Evolutionary conservation across 1,284 basidiomycete genomes (phyloP).

Genomic region (Ceratobasidium sp.): DNA sequence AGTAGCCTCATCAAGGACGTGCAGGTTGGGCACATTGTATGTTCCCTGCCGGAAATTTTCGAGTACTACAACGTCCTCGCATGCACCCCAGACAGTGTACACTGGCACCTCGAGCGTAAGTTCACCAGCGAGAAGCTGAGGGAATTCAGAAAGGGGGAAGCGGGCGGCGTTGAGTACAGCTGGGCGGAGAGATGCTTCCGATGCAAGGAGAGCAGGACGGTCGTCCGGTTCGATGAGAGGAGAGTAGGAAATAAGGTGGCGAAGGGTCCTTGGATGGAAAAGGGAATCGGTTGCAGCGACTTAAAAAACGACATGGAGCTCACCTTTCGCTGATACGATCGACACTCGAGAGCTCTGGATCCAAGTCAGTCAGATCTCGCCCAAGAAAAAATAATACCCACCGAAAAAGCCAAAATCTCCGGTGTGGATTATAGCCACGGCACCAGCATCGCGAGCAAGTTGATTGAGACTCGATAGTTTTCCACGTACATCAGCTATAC

Average conservation of each 20-base stretch:
- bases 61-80: constrained; percentile 93
- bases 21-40: constrained; percentile 88
- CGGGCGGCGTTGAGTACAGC: constrained; percentile 64
- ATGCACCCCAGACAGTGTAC: constrained; percentile 97
- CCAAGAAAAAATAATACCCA: constrained; percentile 57
- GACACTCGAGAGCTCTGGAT: constrained; percentile 80
- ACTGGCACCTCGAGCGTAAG: constrained; percentile 92
- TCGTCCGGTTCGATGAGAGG: constrained; percentile 91
- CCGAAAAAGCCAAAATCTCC: constrained; percentile 99
- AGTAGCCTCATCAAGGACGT: constrained; percentile 94
- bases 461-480: constrained; percentile 89
- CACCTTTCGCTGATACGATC: constrained; percentile 91
- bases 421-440: constrained; percentile 96
- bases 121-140: constrained; percentile 88
- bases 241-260: constrained; percentile 97
- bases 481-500: constrained; percentile 96
- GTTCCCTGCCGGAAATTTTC: constrained; percentile 91
- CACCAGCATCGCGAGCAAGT: constrained; percentile 88
- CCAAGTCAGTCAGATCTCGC: constrained; percentile 9
- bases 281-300: constrained; percentile 11
- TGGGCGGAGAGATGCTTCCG: constrained; percentile 74
- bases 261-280: constrained; percentile 71
- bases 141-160: constrained; percentile 92
- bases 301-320: constrained; percentile 47
- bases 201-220: constrained; percentile 81